Percentiles rank a stretch among this genome's conserved stretches.
Evolutionary conservation across 345 rosid species (phyloP).

Genomic region (Populus nigra): DNA sequence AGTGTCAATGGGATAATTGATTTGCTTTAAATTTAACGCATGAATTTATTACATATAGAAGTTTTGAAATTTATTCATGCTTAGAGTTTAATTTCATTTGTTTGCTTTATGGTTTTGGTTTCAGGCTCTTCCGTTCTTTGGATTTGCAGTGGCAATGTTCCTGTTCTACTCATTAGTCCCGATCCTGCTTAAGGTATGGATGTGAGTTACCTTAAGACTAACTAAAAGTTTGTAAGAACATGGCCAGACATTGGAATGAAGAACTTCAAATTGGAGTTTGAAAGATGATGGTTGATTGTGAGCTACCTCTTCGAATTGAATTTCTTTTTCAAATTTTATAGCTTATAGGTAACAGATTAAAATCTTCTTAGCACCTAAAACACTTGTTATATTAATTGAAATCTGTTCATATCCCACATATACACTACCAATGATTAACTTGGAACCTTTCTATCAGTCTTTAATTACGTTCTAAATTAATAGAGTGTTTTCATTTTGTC

Average conservation of each 20-base stretch:
- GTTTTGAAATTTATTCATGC: neutral
- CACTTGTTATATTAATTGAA: neutral
- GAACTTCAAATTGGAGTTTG: neutral
- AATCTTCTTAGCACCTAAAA: neutral
- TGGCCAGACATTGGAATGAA: neutral
- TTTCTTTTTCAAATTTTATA: neutral
- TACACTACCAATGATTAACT: neutral
- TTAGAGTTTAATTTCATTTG: conserved; percentile 3
- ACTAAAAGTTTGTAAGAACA: neutral
- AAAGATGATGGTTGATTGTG: neutral
- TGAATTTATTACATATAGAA: neutral
- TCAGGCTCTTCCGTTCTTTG: conserved; percentile 70
- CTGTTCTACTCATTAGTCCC: conserved; percentile 79
- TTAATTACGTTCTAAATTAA: neutral
- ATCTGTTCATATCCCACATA: neutral
- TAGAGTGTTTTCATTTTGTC: neutral
- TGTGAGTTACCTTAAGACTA: conserved; percentile 7
- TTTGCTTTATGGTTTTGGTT: conserved; percentile 23
- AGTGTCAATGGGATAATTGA: neutral
- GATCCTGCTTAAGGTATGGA: conserved; percentile 71
- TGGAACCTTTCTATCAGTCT: neutral
- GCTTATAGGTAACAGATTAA: neutral
- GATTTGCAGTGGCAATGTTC: conserved; percentile 62
- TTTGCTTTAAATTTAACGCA: neutral
- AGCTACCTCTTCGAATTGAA: neutral